Percentiles rank a stretch among this genome's conserved stretches.
Evolutionary conservation across 192 early-diverging fungal species (phyloP).

Genomic region (Funneliformis geosporum): DNA sequence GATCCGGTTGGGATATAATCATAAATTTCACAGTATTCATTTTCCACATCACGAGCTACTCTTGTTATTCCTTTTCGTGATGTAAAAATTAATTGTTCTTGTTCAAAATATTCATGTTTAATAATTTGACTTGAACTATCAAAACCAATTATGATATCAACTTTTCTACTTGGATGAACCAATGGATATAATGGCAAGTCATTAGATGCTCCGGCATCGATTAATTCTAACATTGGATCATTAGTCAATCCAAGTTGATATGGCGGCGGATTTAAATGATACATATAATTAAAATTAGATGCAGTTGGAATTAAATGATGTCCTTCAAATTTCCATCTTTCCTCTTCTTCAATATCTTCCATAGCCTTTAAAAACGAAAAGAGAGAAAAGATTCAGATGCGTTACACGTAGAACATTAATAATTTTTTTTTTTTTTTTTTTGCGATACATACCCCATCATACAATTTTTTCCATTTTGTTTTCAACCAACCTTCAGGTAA

Average conservation of each 20-base stretch:
- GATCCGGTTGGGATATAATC: slow-evolving; percentile 23
- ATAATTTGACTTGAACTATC: slow-evolving; percentile 45
- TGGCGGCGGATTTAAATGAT: slow-evolving; percentile 25
- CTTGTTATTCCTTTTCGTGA: neutral
- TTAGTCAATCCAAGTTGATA: neutral
- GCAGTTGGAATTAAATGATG: slow-evolving; percentile 11
- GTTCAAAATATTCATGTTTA: slow-evolving; percentile 7
- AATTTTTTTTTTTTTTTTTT: too few relatives aligned
- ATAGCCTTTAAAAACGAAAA: slow-evolving; percentile 2
- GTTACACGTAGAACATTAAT: neutral
- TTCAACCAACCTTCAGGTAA: slow-evolving; percentile 13
- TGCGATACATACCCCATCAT: slow-evolving; percentile 3
- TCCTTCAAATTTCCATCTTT: slow-evolving; percentile 23
- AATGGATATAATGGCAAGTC: slow-evolving; percentile 79
- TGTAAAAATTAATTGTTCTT: slow-evolving; percentile 11
- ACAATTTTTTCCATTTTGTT: neutral
- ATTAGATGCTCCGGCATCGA: slow-evolving; percentile 82
- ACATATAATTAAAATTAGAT: neutral
- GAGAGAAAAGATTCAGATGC: neutral
- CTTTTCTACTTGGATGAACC: slow-evolving; percentile 59
- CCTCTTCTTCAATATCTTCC: slow-evolving; percentile 5
- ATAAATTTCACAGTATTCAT: slow-evolving; percentile 22
- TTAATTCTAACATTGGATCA: slow-evolving; percentile 38
- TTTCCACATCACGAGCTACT: neutral
- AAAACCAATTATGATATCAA: slow-evolving; percentile 74